Base-by-base conservation (phyloP, 2,329 filamentous ascomycete genomes). In the Cladobotryum mycophilum region DNA sequence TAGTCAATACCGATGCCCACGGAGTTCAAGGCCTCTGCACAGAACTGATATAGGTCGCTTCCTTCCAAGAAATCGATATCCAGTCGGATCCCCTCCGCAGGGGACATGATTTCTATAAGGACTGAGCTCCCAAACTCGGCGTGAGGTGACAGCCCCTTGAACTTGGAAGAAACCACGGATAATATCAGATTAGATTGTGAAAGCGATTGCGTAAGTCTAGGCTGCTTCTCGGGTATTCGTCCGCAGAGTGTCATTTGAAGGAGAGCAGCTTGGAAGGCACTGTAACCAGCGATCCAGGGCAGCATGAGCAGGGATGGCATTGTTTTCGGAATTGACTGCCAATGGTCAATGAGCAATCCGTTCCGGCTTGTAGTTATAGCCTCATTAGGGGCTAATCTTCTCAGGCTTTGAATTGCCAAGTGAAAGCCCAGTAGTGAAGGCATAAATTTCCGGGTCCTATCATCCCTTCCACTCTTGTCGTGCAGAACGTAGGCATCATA, bases 211-310 rank as follows among this genome's bases (percentile, higher is more conserved):
- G 36, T 36, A 38, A 42, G 17, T 17, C 30, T 36, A 22, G n/a
- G 17, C 38, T 20, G 17, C n/a, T 30, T 41, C 2, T 42, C 34
- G 8, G 48, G 37, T 9, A 33, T 13, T 15, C 18, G 36, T 6
- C 41, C 38, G 25, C 43, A 42, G n/a, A 42, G 34, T 15, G 41
- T 14, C 38, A 41, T 41, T 11, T 41, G 37, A n/a, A 51, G 20
- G 3, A 51, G 25, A 2, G 6, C 38, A 12, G 45, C 20, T 38
- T 51, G 48, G 18, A 51, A 51, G 40, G 43, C 36, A 34, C 36
- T 51, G 43, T 51, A 51, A n/a, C 43, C 43, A 1, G 48, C 35
- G 37, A 47, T 51, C 48, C 48, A 51, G 1, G 48, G 48, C 33
- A 51, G 30, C 15, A 44, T 44, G 3, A 41, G 38, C 48, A 41